These are phyloP conservation scores for Dissophora globulifera DNA, from an alignment of 192 early-diverging fungal genomes.

Conservation along the genomic window DNA sequence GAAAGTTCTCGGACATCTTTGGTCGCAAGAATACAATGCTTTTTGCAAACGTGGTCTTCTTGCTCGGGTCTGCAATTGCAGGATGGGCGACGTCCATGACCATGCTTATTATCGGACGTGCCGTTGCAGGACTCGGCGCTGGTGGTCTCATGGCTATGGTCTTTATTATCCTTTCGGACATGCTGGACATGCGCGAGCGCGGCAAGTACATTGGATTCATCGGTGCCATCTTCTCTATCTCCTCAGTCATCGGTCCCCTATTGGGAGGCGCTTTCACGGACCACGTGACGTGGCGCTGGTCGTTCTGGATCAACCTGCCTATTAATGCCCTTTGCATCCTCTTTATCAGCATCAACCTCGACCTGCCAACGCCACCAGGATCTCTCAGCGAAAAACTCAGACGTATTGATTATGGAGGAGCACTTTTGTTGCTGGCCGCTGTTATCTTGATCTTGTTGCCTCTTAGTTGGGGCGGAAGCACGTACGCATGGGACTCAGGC, in stretches of 20 bases:
- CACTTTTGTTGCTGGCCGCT: constrained; percentile 58
- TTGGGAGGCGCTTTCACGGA: constrained; percentile 77
- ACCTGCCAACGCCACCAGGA: constrained; percentile 55
- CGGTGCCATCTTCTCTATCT: constrained; percentile 67
- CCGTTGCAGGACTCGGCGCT: constrained; percentile 72
- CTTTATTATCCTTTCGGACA: constrained; percentile 78
- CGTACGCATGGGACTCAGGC: constrained; percentile 67
- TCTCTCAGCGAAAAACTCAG: constrained; percentile 64
- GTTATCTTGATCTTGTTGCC: constrained; percentile 67
- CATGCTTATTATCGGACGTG: constrained; percentile 73
- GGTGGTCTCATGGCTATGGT: constrained; percentile 73
- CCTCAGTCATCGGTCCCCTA: constrained; percentile 73
- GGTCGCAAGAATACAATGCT: constrained; percentile 72
- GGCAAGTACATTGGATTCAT: constrained; percentile 72
- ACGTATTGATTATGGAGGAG: constrained; percentile 70
- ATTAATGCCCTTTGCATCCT: constrained; percentile 54
- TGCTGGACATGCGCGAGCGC: constrained; percentile 71
- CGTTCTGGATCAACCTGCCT: constrained; percentile 69
- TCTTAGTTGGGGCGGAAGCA: constrained; percentile 70
- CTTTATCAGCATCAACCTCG: constrained; percentile 59
- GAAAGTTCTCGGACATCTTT: constrained; percentile 81
- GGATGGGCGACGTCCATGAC: constrained; percentile 69
- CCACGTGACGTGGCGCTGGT: constrained; percentile 76
- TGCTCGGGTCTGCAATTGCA: constrained; percentile 63
- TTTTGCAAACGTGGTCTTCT: constrained; percentile 63